Evolutionary conservation across 1,284 basidiomycete species (phyloP).

Genomic region (Microbotryum saponariae): DNA sequence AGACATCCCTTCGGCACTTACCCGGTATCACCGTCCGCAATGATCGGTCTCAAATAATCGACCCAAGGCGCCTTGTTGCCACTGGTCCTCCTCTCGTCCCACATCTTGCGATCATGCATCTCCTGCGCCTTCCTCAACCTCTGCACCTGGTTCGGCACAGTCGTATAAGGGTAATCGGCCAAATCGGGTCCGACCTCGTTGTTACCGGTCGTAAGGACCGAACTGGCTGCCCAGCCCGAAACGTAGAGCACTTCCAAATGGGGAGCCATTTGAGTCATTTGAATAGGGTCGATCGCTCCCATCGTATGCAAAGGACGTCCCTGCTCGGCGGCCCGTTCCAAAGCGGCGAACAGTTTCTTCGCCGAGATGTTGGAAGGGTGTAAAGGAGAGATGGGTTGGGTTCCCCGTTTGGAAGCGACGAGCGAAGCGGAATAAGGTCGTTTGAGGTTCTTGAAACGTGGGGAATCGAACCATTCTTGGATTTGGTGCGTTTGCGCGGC

Average conservation of each 20-base stretch:
- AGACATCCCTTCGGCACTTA: slow-evolving; percentile 41
- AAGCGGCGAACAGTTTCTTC: slow-evolving; percentile 67
- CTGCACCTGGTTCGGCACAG: slow-evolving; percentile 85
- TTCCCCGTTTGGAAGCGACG: slow-evolving; percentile 80
- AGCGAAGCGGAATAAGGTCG: slow-evolving; percentile 69
- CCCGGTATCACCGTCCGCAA: slow-evolving; percentile 92
- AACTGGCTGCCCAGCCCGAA: slow-evolving; percentile 87
- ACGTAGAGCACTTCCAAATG: slow-evolving; percentile 91
- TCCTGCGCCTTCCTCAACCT: slow-evolving; percentile 77
- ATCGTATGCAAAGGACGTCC: slow-evolving; percentile 70
- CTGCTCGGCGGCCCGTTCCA: slow-evolving; percentile 58
- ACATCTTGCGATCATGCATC: slow-evolving; percentile 77
- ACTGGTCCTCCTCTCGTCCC: slow-evolving; percentile 60
- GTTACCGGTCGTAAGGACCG: slow-evolving; percentile 77
- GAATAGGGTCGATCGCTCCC: slow-evolving; percentile 83
- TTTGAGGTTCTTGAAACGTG: slow-evolving; percentile 65
- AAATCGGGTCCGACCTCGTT: slow-evolving; percentile 98
- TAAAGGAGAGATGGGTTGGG: slow-evolving; percentile 69
- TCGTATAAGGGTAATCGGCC: slow-evolving; percentile 91
- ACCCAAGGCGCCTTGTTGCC: slow-evolving; percentile 52
- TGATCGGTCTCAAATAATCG: slow-evolving; percentile 86
- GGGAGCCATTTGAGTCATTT: slow-evolving; percentile 93
- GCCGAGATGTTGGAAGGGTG: slow-evolving; percentile 63
- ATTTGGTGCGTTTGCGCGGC: slow-evolving; percentile 57
- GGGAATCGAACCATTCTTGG: slow-evolving; percentile 61